phyloP scores from a whole-genome alignment of 164 flowering plant genomes.

The Stephania cephalantha region DNA sequence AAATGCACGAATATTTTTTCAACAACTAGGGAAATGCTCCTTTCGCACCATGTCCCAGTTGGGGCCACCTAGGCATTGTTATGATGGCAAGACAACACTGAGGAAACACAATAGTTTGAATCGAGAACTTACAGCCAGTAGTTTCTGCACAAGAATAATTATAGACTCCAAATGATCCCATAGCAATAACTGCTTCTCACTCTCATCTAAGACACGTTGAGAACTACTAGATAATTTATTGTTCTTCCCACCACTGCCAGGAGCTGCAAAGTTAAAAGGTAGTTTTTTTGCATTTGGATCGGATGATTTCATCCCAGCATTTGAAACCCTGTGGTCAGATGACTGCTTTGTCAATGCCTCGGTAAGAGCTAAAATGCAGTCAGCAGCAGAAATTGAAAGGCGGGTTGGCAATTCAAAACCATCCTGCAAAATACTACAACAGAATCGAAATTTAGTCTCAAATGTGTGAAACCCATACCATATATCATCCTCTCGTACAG shows the following conservation, averaged over 20 bases:
- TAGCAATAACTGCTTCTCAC: conserved; percentile 41
- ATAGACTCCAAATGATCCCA: conserved; percentile 62
- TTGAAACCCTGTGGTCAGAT: conserved; percentile 19
- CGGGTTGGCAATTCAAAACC: conserved; percentile 88
- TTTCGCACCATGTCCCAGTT: no score
- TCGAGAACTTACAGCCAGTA: conserved; percentile 54
- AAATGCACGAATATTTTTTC: no score
- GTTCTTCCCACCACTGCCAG: conserved; percentile 22
- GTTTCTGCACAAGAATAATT: conserved; percentile 52
- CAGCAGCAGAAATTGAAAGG: conserved; percentile 75
- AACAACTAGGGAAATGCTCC: no score
- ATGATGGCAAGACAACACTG: no score
- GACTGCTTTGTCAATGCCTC: conserved; percentile 40
- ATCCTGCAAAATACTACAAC: conserved; percentile 51
- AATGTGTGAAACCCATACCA: background rate
- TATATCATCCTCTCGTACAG: background rate
- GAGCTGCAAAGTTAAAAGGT: conserved; percentile 15
- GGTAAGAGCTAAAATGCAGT: conserved; percentile 53
- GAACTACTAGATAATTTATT: conserved; percentile 17
- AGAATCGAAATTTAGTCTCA: background rate
- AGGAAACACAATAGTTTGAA: conserved; percentile 8
- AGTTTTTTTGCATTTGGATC: conserved; percentile 16
- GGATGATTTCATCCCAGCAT: conserved; percentile 20
- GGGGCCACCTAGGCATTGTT: no score
- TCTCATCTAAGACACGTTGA: conserved; percentile 18